phyloP scores from a whole-genome alignment of 2,329 filamentous ascomycete species.

The Endocalyx cinctus region DNA sequence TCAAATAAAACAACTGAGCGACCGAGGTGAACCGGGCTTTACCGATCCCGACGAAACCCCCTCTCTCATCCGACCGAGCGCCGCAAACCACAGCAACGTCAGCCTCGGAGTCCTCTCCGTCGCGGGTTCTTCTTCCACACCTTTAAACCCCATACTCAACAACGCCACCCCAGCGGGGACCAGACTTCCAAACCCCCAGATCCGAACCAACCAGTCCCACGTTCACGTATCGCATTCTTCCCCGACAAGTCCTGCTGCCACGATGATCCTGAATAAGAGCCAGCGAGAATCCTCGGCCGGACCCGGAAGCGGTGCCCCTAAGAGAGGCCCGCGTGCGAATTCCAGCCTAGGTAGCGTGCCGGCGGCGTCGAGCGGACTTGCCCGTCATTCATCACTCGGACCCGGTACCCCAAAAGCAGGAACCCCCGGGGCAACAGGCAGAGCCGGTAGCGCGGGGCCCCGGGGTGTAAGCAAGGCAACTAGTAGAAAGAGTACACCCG shows the following conservation, averaged over 20 bases:
- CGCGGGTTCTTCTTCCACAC: constrained; percentile 28
- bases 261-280: constrained; percentile 54
- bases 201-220: constrained; percentile 46
- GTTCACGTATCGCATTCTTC: constrained; percentile 50
- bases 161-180: constrained; percentile 38
- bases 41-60: constrained; percentile 59
- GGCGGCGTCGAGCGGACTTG: constrained; percentile 52
- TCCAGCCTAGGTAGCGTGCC: constrained; percentile 43
- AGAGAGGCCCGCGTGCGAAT: constrained; percentile 47
- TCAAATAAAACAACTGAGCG: constrained; percentile 58
- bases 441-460: constrained; percentile 58
- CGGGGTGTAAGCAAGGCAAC: constrained; percentile 45
- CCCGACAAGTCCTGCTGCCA: constrained; percentile 56
- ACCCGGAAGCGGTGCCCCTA: constrained; percentile 43
- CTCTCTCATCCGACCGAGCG: constrained; percentile 55
- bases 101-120: constrained; percentile 31
- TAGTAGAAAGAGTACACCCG: constrained; percentile 40
- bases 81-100: constrained; percentile 48
- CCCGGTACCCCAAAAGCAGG: constrained; percentile 56
- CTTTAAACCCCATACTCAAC: constrained; percentile 33
- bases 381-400: constrained; percentile 58
- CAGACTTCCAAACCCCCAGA: constrained; percentile 40
- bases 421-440: constrained; percentile 31
- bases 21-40: constrained; percentile 58
- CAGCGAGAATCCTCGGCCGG: constrained; percentile 55